A percentile compares a stretch with the other conserved stretches of the same genome.
Evolutionary conservation across 371 early-diverging fungal species (phyloP).

Genomic region (Haplosporangium sp.): DNA sequence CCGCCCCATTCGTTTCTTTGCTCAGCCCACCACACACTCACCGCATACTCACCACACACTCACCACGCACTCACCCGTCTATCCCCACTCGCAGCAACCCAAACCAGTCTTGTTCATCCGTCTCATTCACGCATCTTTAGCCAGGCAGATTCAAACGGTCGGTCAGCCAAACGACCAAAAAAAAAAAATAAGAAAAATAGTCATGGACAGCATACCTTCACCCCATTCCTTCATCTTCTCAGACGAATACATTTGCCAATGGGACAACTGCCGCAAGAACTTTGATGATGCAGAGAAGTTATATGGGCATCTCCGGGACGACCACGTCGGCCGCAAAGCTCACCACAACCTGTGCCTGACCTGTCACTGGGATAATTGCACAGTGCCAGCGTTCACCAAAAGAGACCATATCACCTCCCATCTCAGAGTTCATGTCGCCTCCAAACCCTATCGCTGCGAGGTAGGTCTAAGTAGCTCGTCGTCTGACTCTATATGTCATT

Average conservation of each 20-base stretch:
- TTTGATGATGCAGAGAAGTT: slow-evolving; percentile 85
- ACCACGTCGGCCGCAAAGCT: slow-evolving; percentile 93
- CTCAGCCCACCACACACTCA: not conserved
- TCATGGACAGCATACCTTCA: slow-evolving; percentile 29
- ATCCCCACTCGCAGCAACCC: not conserved
- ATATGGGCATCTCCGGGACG: slow-evolving; percentile 84
- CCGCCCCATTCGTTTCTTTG: not conserved
- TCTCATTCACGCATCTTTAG: too few species aligned
- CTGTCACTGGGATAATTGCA: slow-evolving; percentile 91
- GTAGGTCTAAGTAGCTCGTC: slow-evolving; percentile 42
- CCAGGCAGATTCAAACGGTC: too few species aligned
- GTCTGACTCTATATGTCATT: not conserved
- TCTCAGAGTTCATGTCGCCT: slow-evolving; percentile 90
- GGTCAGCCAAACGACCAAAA: not conserved
- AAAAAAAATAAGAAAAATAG: not conserved
- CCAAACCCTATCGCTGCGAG: slow-evolving; percentile 87
- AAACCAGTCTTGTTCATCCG: too few species aligned
- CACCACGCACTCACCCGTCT: not conserved
- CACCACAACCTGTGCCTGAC: slow-evolving; percentile 87
- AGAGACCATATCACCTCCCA: slow-evolving; percentile 96
- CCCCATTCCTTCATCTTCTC: slow-evolving; percentile 47
- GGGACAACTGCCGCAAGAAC: slow-evolving; percentile 60
- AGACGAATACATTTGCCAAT: slow-evolving; percentile 60
- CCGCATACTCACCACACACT: not conserved
- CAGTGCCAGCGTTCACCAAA: slow-evolving; percentile 74